Percentiles rank a stretch among this genome's conserved stretches.
Evolutionary conservation across 2,329 filamentous ascomycete genomes (phyloP).

Genomic region (Trichoderma sp.): DNA sequence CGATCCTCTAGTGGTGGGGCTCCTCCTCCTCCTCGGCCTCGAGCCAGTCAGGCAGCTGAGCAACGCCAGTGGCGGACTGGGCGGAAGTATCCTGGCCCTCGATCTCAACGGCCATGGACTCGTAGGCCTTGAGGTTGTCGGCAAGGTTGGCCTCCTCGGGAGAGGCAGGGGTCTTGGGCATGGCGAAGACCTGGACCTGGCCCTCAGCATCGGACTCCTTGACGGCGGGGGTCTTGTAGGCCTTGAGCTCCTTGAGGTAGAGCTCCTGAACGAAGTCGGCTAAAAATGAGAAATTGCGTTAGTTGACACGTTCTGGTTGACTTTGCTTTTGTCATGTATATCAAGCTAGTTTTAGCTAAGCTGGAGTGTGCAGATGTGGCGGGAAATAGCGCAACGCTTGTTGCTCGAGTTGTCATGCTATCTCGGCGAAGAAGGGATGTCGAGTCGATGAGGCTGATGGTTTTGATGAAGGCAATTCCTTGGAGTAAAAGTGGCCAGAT

Average conservation of each 20-base stretch:
- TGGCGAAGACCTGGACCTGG: constrained; percentile 82
- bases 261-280: constrained; percentile 97
- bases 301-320: constrained; percentile 21
- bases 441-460: neutral
- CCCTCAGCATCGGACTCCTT: constrained; percentile 86
- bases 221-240: constrained; percentile 82
- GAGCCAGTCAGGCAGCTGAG: constrained; percentile 70
- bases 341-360: constrained; percentile 11
- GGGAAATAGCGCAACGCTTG: constrained; percentile 18
- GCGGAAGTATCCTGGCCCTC: constrained; percentile 74
- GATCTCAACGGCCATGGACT: constrained; percentile 88
- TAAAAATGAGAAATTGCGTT: constrained; percentile 39
- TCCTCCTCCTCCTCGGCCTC: constrained; percentile 68
- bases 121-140: constrained; percentile 89
- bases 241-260: constrained; percentile 93
- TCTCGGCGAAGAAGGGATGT: neutral
- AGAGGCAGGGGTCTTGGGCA: constrained; percentile 77
- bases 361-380: neutral
- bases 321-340: neutral
- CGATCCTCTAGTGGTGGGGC: constrained; percentile 45
- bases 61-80: constrained; percentile 56
- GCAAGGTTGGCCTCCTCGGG: constrained; percentile 94
- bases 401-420: neutral
- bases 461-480: neutral
- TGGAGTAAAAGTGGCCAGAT: neutral